Percentiles rank a stretch among this genome's conserved stretches.
Conservation (phyloP, 2,329 filamentous ascomycete species). For the Microascus cirrosus region DNA sequence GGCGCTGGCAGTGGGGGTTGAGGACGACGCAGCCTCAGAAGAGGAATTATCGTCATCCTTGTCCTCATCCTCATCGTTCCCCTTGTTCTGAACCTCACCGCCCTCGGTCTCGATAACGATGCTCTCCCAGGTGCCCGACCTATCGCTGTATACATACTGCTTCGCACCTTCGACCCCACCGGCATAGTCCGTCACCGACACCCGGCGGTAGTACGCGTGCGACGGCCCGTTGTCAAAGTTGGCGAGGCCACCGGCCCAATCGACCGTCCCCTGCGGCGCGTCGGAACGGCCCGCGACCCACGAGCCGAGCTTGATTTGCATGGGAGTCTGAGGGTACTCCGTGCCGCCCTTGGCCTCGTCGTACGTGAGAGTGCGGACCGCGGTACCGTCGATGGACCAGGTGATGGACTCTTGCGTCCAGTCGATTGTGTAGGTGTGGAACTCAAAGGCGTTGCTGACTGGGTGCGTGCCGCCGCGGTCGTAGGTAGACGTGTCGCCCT, state of each 20-base stretch:
- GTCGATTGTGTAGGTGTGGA: slow-evolving; percentile 57
- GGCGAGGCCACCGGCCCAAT: slow-evolving; percentile 52
- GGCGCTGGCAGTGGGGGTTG: slow-evolving; percentile 3
- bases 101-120: slow-evolving; percentile 21
- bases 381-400: slow-evolving; percentile 53
- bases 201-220: slow-evolving; percentile 30
- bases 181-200: slow-evolving; percentile 31
- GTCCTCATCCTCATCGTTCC: not conserved
- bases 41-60: not conserved
- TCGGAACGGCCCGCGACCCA: slow-evolving; percentile 49
- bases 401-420: slow-evolving; percentile 54
- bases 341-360: slow-evolving; percentile 44
- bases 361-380: slow-evolving; percentile 50
- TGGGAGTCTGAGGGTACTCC: slow-evolving; percentile 62
- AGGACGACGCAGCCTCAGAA: not conserved
- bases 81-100: not conserved
- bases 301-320: slow-evolving; percentile 58
- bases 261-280: slow-evolving; percentile 59
- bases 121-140: slow-evolving; percentile 27
- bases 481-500: slow-evolving; percentile 56
- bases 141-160: slow-evolving; percentile 29
- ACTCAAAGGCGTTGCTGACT: slow-evolving; percentile 38
- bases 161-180: slow-evolving; percentile 25
- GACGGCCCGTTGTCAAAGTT: slow-evolving; percentile 31
- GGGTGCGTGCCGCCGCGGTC: slow-evolving; percentile 48